phyloP scores from a whole-genome alignment of 2,329 filamentous ascomycete genomes.

The Venturia pyrina region DNA sequence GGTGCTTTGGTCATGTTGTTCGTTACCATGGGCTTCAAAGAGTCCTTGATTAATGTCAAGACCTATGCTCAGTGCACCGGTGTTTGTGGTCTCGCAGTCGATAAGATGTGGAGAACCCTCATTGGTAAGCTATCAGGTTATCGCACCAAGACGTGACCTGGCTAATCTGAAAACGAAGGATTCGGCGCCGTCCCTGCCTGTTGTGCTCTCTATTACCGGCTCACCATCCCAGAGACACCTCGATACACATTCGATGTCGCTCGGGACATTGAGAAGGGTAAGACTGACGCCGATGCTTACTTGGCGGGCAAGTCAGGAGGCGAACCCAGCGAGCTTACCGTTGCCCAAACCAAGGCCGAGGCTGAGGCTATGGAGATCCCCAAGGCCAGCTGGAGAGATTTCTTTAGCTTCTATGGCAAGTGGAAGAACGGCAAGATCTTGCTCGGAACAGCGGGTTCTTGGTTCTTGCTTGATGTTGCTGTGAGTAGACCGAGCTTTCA shows the following conservation, averaged over 20 bases:
- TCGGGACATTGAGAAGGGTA: conserved; percentile 45
- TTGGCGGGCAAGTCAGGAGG: conserved; percentile 6
- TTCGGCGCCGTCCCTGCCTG: conserved; percentile 72
- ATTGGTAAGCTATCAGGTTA: conserved; percentile 41
- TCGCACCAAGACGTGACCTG: not conserved
- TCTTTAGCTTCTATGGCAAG: conserved; percentile 58
- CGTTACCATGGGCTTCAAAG: conserved; percentile 60
- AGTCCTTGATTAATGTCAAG: conserved; percentile 44
- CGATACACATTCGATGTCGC: conserved; percentile 79
- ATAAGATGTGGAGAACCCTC: conserved; percentile 79
- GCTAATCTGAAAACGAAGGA: not conserved
- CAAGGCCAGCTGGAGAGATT: conserved; percentile 44
- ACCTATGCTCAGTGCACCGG: conserved; percentile 48
- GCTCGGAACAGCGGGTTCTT: conserved; percentile 71
- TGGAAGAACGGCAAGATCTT: conserved; percentile 65
- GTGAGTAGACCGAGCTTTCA: not conserved
- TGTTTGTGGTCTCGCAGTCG: conserved; percentile 58
- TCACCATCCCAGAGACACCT: conserved; percentile 80
- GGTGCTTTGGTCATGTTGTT: conserved; percentile 70
- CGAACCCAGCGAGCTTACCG: not conserved
- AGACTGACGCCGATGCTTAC: conserved; percentile 5
- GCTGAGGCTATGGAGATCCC: conserved; percentile 21
- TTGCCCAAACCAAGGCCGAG: not conserved
- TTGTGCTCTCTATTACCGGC: conserved; percentile 73
- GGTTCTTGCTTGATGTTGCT: conserved; percentile 67